Conservation (phyloP, 305 asterid genomes). For the Solanum hybrid region DNA sequence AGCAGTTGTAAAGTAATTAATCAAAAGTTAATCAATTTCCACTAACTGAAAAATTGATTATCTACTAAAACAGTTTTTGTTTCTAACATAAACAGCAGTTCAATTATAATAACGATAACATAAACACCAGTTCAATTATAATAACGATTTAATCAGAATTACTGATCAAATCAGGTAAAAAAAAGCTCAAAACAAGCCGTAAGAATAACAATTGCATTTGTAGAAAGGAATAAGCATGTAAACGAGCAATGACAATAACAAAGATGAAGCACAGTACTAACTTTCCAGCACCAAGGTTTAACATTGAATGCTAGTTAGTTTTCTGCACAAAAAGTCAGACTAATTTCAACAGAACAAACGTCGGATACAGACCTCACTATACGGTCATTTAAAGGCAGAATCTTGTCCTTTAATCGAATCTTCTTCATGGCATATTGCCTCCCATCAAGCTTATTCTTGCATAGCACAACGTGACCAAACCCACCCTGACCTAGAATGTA, state of each 20-base stretch:
- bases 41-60: not conserved
- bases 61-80: not conserved
- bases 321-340: not conserved
- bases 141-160: not conserved
- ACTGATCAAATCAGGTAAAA: not conserved
- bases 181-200: not conserved
- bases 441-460: constrained; percentile 98
- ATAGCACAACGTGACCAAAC: constrained; percentile 91
- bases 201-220: not conserved
- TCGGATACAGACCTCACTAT: constrained; percentile 62
- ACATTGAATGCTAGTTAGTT: not conserved
- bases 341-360: not conserved
- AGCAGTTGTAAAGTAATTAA: not conserved
- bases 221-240: constrained; percentile 4
- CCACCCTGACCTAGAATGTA: constrained; percentile 79
- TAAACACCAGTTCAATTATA: not conserved
- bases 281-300: not conserved
- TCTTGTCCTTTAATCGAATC: constrained; percentile 84
- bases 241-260: not conserved
- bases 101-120: not conserved
- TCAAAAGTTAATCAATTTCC: not conserved
- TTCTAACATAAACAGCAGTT: not conserved
- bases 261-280: not conserved
- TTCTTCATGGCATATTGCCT: constrained; percentile 96
- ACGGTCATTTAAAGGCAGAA: constrained; percentile 76